A percentile compares a stretch with the other conserved stretches of the same genome.
phyloP scores from a whole-genome alignment of 148 eudicot genomes.

The Rhododendron mucronatum region DNA sequence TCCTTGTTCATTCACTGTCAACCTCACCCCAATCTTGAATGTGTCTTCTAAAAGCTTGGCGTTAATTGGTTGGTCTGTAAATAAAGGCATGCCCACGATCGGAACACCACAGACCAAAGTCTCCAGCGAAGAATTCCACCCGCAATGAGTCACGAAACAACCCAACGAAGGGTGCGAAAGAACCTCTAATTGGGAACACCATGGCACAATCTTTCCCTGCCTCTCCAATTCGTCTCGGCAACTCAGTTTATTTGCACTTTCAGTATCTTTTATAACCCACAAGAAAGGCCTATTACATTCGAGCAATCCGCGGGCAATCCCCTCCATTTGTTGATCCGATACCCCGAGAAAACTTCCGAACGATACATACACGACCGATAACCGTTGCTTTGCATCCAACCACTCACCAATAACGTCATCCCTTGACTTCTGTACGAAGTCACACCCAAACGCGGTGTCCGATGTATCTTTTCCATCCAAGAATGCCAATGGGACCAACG shows the following conservation, averaged over 20 bases:
- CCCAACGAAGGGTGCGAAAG: slow-evolving; percentile 23
- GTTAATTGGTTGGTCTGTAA: slow-evolving; percentile 20
- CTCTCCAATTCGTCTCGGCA: slow-evolving; percentile 6
- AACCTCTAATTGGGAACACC: slow-evolving; percentile 37
- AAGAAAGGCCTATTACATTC: slow-evolving; percentile 26
- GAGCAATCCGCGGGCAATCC: slow-evolving; percentile 27
- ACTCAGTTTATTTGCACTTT: slow-evolving; percentile 11
- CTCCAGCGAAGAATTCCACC: slow-evolving; percentile 33
- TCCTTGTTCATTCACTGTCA: background rate
- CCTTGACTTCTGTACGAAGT: slow-evolving; percentile 10
- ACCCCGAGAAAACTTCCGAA: slow-evolving; percentile 43
- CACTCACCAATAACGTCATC: slow-evolving; percentile 25
- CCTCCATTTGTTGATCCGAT: slow-evolving; percentile 23
- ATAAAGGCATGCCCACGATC: slow-evolving; percentile 17
- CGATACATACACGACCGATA: slow-evolving; percentile 47
- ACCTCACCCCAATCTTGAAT: background rate
- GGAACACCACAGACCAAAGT: slow-evolving; percentile 19
- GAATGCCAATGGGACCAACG: slow-evolving; percentile 32
- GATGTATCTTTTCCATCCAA: slow-evolving; percentile 24
- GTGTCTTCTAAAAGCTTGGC: slow-evolving; percentile 23
- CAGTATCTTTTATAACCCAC: slow-evolving; percentile 32
- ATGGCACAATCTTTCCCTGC: slow-evolving; percentile 27
- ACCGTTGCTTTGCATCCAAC: slow-evolving; percentile 35
- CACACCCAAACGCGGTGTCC: slow-evolving; percentile 21
- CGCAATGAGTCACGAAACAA: slow-evolving; percentile 35